Evolutionary conservation across 257 asterid genomes (phyloP).

Genomic region (Solanum bukasovii): DNA sequence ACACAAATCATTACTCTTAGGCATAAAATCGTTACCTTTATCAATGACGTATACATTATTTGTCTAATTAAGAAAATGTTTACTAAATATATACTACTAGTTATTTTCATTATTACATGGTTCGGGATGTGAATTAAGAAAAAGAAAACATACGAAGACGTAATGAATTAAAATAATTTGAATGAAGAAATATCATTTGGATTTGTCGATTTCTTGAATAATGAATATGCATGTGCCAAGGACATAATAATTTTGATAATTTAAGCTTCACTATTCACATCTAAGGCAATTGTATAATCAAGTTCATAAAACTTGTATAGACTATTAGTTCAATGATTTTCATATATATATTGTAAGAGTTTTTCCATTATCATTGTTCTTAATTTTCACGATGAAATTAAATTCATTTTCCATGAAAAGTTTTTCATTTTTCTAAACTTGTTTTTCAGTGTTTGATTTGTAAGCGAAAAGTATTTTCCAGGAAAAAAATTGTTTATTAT

Average conservation of each 20-base stretch:
- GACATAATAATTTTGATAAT: neutral
- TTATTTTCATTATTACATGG: neutral
- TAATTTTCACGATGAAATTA: neutral
- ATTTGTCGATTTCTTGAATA: neutral
- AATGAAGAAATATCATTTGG: neutral
- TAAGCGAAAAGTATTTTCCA: neutral
- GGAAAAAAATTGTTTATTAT: neutral
- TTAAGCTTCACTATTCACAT: neutral
- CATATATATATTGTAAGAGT: neutral
- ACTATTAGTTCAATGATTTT: neutral
- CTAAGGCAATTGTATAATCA: neutral
- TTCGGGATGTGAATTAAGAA: neutral
- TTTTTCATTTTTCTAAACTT: neutral
- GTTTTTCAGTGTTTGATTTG: neutral
- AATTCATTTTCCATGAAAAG: neutral
- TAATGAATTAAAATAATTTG: neutral
- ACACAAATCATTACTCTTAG: too few species aligned
- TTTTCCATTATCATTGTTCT: neutral
- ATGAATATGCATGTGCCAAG: neutral
- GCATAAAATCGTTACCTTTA: too few species aligned
- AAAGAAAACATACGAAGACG: neutral
- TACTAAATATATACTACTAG: neutral
- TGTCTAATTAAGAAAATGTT: neutral
- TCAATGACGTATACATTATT: too few species aligned
- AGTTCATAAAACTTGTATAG: neutral